Conservation (phyloP, 1,284 basidiomycete species). For the Pseudozyma pruni region DNA sequence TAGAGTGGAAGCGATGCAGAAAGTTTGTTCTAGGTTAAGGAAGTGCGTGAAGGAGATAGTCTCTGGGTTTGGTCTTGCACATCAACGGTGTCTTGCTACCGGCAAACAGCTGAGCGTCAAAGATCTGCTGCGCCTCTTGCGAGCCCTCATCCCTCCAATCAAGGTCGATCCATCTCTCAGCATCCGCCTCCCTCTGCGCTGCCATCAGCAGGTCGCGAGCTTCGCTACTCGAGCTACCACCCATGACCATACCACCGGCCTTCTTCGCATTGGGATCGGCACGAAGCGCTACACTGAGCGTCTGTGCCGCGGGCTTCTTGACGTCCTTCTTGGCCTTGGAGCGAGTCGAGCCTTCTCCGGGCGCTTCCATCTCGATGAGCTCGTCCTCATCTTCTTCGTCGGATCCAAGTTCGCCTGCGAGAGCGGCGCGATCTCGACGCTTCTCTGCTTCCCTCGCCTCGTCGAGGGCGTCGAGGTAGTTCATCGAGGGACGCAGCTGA, state of each 20-base stretch:
- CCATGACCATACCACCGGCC: slow-evolving; percentile 30
- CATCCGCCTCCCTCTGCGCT: slow-evolving; percentile 61
- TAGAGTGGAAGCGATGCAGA: neutral
- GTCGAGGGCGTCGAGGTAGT: slow-evolving; percentile 63
- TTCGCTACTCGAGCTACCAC: slow-evolving; percentile 35
- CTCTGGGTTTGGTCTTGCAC: slow-evolving; percentile 54
- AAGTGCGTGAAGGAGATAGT: slow-evolving; percentile 50
- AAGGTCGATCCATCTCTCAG: slow-evolving; percentile 65
- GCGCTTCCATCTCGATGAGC: slow-evolving; percentile 47
- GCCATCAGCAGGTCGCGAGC: slow-evolving; percentile 54
- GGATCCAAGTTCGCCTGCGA: slow-evolving; percentile 40
- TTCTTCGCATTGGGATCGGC: slow-evolving; percentile 39
- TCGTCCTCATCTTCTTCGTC: slow-evolving; percentile 56
- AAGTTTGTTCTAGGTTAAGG: slow-evolving; percentile 9
- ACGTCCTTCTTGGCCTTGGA: slow-evolving; percentile 44
- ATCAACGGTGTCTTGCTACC: slow-evolving; percentile 37
- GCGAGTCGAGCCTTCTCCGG: slow-evolving; percentile 29
- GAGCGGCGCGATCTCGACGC: slow-evolving; percentile 52
- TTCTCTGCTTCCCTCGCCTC: slow-evolving; percentile 54
- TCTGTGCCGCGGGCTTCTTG: slow-evolving; percentile 45
- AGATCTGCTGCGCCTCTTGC: slow-evolving; percentile 39
- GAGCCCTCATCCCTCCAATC: slow-evolving; percentile 57
- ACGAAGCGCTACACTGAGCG: slow-evolving; percentile 60
- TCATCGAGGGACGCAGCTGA: slow-evolving; percentile 65
- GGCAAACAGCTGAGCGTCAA: slow-evolving; percentile 55